Conservation (phyloP, 768 basidiomycete species). For the Lactarius hatsudake region DNA sequence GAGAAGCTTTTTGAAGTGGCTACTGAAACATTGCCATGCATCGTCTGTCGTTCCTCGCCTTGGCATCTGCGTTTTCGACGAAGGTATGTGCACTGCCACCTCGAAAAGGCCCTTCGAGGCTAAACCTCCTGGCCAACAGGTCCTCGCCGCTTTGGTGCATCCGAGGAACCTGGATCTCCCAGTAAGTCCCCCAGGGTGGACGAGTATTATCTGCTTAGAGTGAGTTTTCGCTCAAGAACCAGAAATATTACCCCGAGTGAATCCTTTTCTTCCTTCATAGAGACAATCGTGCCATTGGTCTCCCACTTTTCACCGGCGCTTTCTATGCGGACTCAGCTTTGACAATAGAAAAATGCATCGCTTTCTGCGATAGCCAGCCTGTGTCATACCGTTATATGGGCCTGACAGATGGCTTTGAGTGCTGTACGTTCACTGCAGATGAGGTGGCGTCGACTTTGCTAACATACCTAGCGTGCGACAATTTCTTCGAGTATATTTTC, state of each 20-base stretch:
- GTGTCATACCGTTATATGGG: slow-evolving; percentile 57
- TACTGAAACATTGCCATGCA: background rate
- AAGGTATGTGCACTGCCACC: background rate
- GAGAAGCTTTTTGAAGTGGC: background rate
- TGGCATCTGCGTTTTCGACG: background rate
- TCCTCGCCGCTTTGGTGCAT: background rate
- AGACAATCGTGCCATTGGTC: background rate
- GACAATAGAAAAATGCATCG: slow-evolving; percentile 54
- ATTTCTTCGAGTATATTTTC: background rate
- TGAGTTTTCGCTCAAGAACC: background rate
- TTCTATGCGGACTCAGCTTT: slow-evolving; percentile 44
- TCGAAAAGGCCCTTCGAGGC: background rate
- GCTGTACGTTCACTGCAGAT: slow-evolving; percentile 40
- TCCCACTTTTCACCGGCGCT: slow-evolving; percentile 46
- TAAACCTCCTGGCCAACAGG: background rate
- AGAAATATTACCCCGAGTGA: too few relatives aligned
- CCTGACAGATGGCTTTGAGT: slow-evolving; percentile 60
- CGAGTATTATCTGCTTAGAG: background rate
- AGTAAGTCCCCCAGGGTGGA: background rate
- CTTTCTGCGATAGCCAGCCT: slow-evolving; percentile 41
- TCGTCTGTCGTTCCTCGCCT: background rate
- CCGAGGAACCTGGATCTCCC: background rate
- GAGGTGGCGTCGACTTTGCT: background rate
- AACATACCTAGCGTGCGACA: background rate
- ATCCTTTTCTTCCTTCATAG: background rate